Conservation (phyloP, 108 stramenopile species). For the Mayamaea pseudoterrestris region DNA sequence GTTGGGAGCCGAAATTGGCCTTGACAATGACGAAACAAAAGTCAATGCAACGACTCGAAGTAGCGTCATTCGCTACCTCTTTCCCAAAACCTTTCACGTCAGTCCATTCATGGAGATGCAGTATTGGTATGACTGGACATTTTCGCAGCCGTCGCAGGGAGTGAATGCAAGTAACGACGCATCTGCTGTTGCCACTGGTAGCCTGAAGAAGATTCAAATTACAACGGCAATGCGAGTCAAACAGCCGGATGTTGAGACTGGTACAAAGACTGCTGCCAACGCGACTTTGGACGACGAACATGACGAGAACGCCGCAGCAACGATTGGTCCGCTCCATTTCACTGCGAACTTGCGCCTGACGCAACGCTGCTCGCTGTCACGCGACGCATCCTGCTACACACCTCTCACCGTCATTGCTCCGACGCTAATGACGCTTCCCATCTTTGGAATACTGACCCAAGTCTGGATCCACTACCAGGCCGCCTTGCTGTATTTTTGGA, state of each 20-base stretch:
- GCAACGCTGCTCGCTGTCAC: slow-evolving; percentile 10
- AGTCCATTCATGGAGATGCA: slow-evolving; percentile 97
- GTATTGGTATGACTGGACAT: slow-evolving; percentile 86
- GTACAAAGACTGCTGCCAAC: too few species aligned
- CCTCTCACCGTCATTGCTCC: slow-evolving; percentile 33
- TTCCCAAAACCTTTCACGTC: slow-evolving; percentile 90
- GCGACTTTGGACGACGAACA: too few species aligned
- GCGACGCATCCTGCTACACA: slow-evolving; percentile 13
- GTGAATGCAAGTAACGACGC: slow-evolving; percentile 1
- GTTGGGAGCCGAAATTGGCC: too few species aligned
- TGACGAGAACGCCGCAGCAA: not conserved
- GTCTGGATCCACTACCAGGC: slow-evolving; percentile 87
- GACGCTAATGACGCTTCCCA: slow-evolving; percentile 48
- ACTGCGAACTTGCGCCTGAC: slow-evolving; percentile 4
- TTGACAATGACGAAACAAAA: not conserved
- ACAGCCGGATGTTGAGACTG: not conserved
- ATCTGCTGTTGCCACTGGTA: not conserved
- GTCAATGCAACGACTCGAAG: not conserved
- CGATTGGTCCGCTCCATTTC: not conserved
- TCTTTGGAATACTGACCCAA: slow-evolving; percentile 68
- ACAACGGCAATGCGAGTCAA: slow-evolving; percentile 1
- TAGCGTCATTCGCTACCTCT: slow-evolving; percentile 13
- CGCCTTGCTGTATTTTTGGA: slow-evolving; percentile 45
- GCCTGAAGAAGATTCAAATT: not conserved
- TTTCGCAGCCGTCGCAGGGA: slow-evolving; percentile 16